phyloP scores from a whole-genome alignment of 2,329 filamentous ascomycete species.

The Nemania sp. region DNA sequence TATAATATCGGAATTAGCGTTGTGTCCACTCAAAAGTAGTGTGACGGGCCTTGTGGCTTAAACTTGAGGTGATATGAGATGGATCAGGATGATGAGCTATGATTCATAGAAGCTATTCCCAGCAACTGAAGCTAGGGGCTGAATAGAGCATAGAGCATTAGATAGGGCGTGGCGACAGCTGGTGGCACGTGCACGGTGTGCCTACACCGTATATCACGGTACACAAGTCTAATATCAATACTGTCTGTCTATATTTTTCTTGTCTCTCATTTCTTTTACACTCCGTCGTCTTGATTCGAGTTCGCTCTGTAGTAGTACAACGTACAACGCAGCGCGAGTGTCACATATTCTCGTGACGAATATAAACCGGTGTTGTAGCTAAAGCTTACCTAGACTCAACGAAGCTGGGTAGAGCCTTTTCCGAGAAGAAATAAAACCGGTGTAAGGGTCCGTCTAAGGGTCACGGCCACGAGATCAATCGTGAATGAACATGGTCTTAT shows the following conservation, averaged over 20 bases:
- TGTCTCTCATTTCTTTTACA: background rate
- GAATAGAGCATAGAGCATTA: background rate
- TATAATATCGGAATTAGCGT: conserved; percentile 1
- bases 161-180: conserved; percentile 3
- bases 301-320: background rate
- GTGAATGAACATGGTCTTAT: conserved; percentile 1
- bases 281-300: background rate
- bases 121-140: background rate
- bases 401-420: background rate
- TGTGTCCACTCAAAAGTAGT: background rate
- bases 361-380: background rate
- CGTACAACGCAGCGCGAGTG: background rate
- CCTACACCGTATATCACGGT: background rate
- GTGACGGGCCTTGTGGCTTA: conserved; percentile 4
- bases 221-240: background rate
- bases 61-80: background rate
- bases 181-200: conserved; percentile 3
- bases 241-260: background rate
- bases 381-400: background rate
- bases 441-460: background rate
- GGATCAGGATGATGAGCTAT: conserved; percentile 40
- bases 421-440: background rate
- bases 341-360: background rate
- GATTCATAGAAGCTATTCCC: conserved; percentile 40
- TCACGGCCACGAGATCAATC: background rate